A percentile compares a stretch with the other conserved stretches of the same genome.
phyloP scores from a whole-genome alignment of 345 rosid genomes.

The Ceriops zippeliana region DNA sequence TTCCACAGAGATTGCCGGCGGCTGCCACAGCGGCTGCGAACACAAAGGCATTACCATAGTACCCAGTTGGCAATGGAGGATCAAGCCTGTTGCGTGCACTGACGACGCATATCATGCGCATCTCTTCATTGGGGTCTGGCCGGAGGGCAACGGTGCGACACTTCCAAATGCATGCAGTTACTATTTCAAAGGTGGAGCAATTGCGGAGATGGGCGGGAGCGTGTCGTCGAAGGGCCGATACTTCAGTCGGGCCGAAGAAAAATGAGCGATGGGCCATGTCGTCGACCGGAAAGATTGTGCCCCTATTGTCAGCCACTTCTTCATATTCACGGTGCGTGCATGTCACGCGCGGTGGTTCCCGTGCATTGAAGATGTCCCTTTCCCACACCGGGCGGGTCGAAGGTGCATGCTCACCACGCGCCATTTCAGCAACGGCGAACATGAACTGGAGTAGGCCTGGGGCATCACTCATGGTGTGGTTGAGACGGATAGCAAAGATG shows the following conservation, averaged over 20 bases:
- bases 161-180: conserved; percentile 22
- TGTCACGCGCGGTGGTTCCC: conserved; percentile 12
- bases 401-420: background rate
- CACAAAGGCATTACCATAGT: too few species aligned
- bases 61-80: conserved; percentile 1
- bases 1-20: background rate
- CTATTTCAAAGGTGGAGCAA: conserved; percentile 11
- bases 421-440: background rate
- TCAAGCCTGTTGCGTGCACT: conserved; percentile 6
- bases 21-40: background rate
- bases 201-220: background rate
- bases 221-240: background rate
- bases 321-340: conserved; percentile 11
- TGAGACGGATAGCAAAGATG: conserved; percentile 1
- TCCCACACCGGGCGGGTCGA: background rate
- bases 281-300: background rate
- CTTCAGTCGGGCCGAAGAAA: conserved; percentile 16
- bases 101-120: conserved; percentile 9
- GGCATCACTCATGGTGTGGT: conserved; percentile 6
- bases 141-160: conserved; percentile 17
- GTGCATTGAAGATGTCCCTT: conserved; percentile 3
- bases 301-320: conserved; percentile 6
- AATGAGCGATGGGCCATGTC: conserved; percentile 15
- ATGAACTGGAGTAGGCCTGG: background rate
- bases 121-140: conserved; percentile 9